Base-by-base conservation (phyloP, 1,284 basidiomycete species). In the Ceratobasidium sp. region DNA sequence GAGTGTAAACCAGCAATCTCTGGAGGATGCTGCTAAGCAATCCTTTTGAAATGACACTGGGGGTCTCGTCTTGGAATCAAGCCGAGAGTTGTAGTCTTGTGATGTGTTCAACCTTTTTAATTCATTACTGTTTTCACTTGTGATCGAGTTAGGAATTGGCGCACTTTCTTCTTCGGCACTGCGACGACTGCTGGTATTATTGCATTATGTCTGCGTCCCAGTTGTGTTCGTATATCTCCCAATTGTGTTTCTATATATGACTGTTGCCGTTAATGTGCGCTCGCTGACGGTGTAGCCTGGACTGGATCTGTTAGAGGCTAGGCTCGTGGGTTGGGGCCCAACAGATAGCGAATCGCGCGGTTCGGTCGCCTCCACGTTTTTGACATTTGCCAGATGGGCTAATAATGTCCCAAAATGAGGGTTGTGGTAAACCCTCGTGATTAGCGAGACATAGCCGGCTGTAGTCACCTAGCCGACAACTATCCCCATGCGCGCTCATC, bases 1-100 rank as follows among this genome's bases (percentile, higher is more conserved):
- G 82, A 88, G 83, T 71, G 88, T 92, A 65, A 86, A 89, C 78
- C 88, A 89, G 79, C 87, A 88, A 80, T 82, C 86, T 81, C 85
- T 25, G 85, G 88, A 60, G 87, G 90, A 60, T 93, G 92, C 82
- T 94, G 91, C 84, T 88, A 80, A 81, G 75, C 72, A 71, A 20
- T n/a, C 43, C 31, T 40, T 29, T 38, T 27, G 22, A 25, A 52
- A 40, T 31, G 13, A 20, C 29, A 43, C 17, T 20, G 29, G 57
- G 38, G 17, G 8, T 47, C 47, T 64, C 34, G 25, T 29, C 20
- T 52, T 50, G 47, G 40, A 25, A 32, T 22, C 25, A 25, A 34
- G 35, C 35, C 34, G 35, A 52, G 49, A 65, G 49, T 53, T 38
- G 7, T 65, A 49, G 49, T 65, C 53, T 38, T 65, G 60, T 65